Evolutionary conservation across 768 basidiomycete genomes (phyloP), one percentile per base, ranked within the genome.

Genomic region (Leccinellum albellum): DNA sequence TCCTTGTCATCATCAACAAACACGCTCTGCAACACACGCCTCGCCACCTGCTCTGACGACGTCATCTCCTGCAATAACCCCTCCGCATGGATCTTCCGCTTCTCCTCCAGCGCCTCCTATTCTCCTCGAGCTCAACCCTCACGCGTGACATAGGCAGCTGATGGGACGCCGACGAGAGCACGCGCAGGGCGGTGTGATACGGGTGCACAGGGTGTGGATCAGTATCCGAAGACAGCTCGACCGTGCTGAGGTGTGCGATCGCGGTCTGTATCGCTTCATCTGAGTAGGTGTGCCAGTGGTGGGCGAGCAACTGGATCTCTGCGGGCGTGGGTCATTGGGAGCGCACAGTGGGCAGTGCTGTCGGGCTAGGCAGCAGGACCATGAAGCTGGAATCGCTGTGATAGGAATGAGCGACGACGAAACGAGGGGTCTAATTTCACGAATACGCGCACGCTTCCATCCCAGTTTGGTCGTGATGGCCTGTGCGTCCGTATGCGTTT

Each of bases 251-350:
- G 20, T 72, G 73, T 0, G 87, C 80, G 23, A 91, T 81, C 4
- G 83, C 79, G 15, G 78, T 74, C 58, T 87, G 84, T 44, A 93
- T 87, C 2, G 80, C 86, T 50, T 88, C 83, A 69, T 93, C 89
- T 3, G 88, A 84, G 63, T 83, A 85, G 23, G 84, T 81, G 65
- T 93, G 90, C 89, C 91, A 94, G 66, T 77, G 81, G 9, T 84
- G 87, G 2, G 79, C 74, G 17, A 92, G 77, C 12, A 91, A 78
- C 57, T 83, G 79, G 2, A 77, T 67, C 1, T 76, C 72, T 13
- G 76, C 59, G 12, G 70, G 53, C 0, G 61, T 46, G 17, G 50
- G 15, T 3, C 15, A 56, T 10, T 62, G 56, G 51, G 32, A 47
- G 29, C 44, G 69, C 40, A 28, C 37, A 9, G 37, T 40, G 2